Percentiles rank a stretch among this genome's conserved stretches.
phyloP scores from a whole-genome alignment of 139 green algal species.

The Coccomyxa sp. region DNA sequence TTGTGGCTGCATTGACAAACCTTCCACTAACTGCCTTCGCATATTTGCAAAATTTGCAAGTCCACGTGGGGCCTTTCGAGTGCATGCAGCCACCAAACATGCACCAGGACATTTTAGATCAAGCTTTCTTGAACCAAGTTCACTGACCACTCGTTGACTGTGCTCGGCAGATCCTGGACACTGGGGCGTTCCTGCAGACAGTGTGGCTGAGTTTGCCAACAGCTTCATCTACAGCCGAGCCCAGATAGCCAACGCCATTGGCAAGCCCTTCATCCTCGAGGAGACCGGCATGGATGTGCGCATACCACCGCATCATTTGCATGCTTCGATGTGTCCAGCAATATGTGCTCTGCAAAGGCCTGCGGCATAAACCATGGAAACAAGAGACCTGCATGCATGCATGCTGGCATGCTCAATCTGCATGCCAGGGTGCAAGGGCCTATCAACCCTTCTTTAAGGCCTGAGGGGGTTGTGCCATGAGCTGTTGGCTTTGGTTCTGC shows the following conservation, averaged over 20 bases:
- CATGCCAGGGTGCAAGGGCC: no score
- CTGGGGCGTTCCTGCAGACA: slow-evolving; percentile 9
- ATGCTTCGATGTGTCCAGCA: background rate
- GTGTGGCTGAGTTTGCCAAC: slow-evolving; percentile 1
- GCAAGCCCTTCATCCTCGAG: slow-evolving; percentile 42
- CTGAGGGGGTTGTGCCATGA: no score
- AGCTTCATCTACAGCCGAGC: slow-evolving; percentile 18
- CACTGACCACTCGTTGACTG: background rate
- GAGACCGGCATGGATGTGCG: slow-evolving; percentile 28
- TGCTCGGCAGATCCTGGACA: slow-evolving; percentile 14
- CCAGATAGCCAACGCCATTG: slow-evolving; percentile 9
- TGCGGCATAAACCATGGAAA: no score
- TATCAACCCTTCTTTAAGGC: background rate
- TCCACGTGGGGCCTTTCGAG: no score
- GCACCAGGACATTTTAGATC: background rate
- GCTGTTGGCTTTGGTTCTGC: no score
- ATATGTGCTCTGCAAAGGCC: background rate
- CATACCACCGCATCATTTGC: background rate
- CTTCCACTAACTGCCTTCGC: no score
- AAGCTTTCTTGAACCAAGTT: background rate
- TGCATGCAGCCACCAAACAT: background rate
- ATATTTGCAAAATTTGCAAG: no score
- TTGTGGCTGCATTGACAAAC: no score
- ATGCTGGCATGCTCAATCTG: no score
- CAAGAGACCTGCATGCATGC: no score